Percentiles rank a stretch among this genome's conserved stretches.
phyloP scores from a whole-genome alignment of 2,329 filamentous ascomycete genomes.

The Aspergillus uvarum region DNA sequence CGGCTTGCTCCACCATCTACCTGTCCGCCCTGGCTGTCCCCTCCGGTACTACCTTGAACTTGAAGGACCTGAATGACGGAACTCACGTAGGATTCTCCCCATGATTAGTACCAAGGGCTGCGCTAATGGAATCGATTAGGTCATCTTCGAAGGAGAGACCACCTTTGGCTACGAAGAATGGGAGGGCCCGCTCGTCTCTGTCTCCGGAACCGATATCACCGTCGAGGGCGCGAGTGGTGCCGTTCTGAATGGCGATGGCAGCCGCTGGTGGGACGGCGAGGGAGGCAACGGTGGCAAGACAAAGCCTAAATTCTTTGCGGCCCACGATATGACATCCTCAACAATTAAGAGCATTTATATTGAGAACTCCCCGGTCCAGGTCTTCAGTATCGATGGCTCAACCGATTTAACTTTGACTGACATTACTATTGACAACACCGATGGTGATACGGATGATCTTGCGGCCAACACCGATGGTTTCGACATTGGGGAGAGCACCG shows the following conservation, averaged over 20 bases:
- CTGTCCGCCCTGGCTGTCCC: constrained; percentile 1
- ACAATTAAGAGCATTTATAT: constrained; percentile 35
- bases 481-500: constrained; percentile 41
- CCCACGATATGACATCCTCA: constrained; percentile 35
- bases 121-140: constrained; percentile 24
- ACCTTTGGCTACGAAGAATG: constrained; percentile 66
- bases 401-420: constrained; percentile 53
- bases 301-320: constrained; percentile 67
- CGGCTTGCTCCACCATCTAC: constrained; percentile 2
- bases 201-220: constrained; percentile 58
- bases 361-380: constrained; percentile 40
- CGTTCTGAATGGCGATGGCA: constrained; percentile 57
- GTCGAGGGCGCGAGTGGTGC: constrained; percentile 54
- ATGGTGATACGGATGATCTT: constrained; percentile 45
- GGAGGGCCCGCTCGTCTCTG: constrained; percentile 62
- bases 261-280: constrained; percentile 60
- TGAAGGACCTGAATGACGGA: not conserved
- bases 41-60: not conserved
- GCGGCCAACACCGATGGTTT: constrained; percentile 55
- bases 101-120: not conserved
- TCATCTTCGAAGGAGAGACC: constrained; percentile 66
- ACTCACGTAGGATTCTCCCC: not conserved
- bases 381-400: constrained; percentile 39
- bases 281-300: constrained; percentile 61
- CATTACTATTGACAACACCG: constrained; percentile 60